Percentiles rank a stretch among this genome's conserved stretches.
These are phyloP conservation scores for Limnomonas spitsbergensis DNA, from an alignment of 139 green algal genomes.

Conservation along the genomic window DNA sequence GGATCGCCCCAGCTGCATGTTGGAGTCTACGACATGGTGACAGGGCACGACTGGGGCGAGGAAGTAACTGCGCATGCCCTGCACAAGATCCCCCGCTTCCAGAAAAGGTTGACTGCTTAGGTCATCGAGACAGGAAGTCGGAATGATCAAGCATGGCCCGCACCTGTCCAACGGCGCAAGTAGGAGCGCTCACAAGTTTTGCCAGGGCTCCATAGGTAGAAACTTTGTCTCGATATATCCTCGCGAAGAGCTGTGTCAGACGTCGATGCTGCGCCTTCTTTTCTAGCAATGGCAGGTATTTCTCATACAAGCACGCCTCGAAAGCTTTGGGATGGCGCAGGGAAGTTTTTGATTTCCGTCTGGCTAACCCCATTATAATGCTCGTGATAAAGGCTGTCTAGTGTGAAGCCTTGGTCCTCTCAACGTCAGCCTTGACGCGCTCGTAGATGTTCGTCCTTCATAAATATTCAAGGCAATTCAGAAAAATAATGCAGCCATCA, in stretches of 20 bases:
- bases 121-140: no score
- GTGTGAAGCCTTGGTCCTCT: constrained; percentile 18
- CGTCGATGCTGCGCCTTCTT: no score
- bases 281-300: no score
- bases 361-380: no score
- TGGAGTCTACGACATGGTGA: constrained; percentile 67
- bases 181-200: constrained; percentile 42
- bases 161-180: constrained; percentile 70
- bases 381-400: no score
- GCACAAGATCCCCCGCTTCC: no score
- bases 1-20: constrained; percentile 72
- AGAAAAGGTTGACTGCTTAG: no score
- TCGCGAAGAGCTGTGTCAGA: no score
- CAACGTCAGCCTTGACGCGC: constrained; percentile 34
- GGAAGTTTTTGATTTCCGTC: no score
- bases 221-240: constrained; percentile 68
- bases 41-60: constrained; percentile 73
- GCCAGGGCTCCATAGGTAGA: constrained; percentile 70
- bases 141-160: no score
- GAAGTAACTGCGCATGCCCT: constrained; percentile 71
- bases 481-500: neutral
- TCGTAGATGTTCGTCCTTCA: constrained; percentile 33
- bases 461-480: neutral
- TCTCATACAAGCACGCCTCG: no score
- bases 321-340: no score